Percentiles rank a stretch among this genome's conserved stretches.
Conservation (phyloP, 352 stramenopile genomes). For the Aphanomyces stellatus region DNA sequence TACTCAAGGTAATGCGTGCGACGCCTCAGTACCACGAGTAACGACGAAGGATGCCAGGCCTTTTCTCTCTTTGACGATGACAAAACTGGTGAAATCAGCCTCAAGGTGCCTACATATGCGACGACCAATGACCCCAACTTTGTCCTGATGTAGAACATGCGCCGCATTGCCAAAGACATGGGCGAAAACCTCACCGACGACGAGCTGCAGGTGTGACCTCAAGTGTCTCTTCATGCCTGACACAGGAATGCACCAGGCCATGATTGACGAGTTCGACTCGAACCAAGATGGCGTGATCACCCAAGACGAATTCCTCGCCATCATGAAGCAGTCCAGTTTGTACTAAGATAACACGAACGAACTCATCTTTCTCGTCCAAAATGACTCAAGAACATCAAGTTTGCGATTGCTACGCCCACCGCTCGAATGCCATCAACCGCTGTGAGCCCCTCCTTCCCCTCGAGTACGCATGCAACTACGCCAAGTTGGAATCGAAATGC, state of each 20-base stretch:
- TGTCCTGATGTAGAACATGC: constrained; percentile 73
- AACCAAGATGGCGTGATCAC: constrained; percentile 90
- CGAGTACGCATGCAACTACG: too few species aligned
- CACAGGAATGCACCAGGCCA: constrained; percentile 42
- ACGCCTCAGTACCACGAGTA: too few species aligned
- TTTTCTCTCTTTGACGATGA: constrained; percentile 94
- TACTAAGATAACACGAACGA: constrained; percentile 2
- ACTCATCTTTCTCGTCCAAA: background rate
- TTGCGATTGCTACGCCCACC: too few species aligned
- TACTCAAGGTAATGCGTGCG: constrained; percentile 62
- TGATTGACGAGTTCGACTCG: constrained; percentile 94
- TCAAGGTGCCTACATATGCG: constrained; percentile 37
- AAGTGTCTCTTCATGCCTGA: background rate
- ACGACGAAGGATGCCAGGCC: constrained; percentile 29
- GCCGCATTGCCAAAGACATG: constrained; percentile 86
- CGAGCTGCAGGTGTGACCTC: constrained; percentile 54
- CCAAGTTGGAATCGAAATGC: too few species aligned
- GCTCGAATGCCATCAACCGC: too few species aligned
- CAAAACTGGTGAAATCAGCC: constrained; percentile 75
- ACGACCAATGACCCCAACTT: background rate
- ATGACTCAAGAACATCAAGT: constrained; percentile 8
- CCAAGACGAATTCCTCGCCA: constrained; percentile 84
- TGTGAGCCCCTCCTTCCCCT: too few species aligned
- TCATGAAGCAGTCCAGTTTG: constrained; percentile 79
- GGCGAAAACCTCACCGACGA: constrained; percentile 89